Evolutionary conservation across 257 asterid genomes (phyloP).

Genomic region (Fraxinus cuspidata): DNA sequence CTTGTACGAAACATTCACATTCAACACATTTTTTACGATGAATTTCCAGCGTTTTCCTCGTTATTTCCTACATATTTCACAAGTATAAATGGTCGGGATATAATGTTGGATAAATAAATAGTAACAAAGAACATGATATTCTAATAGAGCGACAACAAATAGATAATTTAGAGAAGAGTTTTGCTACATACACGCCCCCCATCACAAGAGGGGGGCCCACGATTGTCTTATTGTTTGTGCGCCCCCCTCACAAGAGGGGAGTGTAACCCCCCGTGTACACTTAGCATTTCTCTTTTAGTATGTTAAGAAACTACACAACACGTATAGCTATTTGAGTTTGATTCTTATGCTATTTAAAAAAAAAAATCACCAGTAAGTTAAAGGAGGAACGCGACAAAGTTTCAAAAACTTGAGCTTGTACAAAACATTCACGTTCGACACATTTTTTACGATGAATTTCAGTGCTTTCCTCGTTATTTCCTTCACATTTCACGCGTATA

Average conservation of each 20-base stretch:
- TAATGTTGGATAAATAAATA: not conserved
- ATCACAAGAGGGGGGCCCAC: too few species aligned
- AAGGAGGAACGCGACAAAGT: not conserved
- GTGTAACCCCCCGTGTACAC: too few species aligned
- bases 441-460: not conserved
- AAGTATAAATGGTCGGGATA: too few species aligned
- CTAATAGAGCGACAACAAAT: not conserved
- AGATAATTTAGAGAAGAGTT: too few species aligned
- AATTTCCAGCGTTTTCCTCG: not conserved
- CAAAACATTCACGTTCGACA: not conserved
- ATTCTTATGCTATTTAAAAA: constrained; percentile 22
- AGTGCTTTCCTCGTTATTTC: not conserved
- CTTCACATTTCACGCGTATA: not conserved
- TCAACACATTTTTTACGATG: not conserved
- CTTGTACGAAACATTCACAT: not conserved
- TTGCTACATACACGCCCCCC: too few species aligned
- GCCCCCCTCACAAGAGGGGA: too few species aligned
- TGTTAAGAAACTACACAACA: not conserved
- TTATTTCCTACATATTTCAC: not conserved
- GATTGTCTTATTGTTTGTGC: too few species aligned
- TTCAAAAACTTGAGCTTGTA: not conserved
- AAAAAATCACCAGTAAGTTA: constrained; percentile 23
- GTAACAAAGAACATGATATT: not conserved
- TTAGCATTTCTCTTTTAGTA: too few species aligned
- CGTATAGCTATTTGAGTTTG: not conserved